Base-by-base conservation (phyloP, 306 rosid genomes). In the Oxytropis ochrocephala region DNA sequence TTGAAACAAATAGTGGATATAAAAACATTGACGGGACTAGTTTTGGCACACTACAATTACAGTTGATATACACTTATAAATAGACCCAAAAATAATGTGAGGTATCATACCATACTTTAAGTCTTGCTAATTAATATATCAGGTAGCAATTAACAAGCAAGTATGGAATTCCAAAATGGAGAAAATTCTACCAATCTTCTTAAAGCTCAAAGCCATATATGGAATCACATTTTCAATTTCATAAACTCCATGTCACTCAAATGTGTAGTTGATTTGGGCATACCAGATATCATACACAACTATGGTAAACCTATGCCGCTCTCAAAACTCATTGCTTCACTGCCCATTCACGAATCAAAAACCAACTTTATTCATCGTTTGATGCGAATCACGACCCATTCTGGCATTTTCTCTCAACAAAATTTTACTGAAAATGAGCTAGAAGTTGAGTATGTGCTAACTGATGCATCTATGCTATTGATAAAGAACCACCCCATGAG, bases 181-280 rank as follows among this genome's bases (percentile, higher is more conserved):
- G 41, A 75, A 0, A 27, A 44, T 56, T 59, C 19, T 47, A 13
- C 53, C 12, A 75, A 75, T 35, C 10, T 57, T 9, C 69, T 75
- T 18, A 8, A 9, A 57, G 79, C 74, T 16, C 79, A 75, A 48
- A 19, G 24, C 1, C 79, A 75, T 29, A 9, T 59, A 59, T 59
- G 65, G 65, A 59, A 59, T 17, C 64, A 58, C 2, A 58, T 58
- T 13, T 58, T 75, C 12, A 57, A 27, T 35, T 75, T 75, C 61
- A 75, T 75, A 35, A 75, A 75, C 32, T 67, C 79, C 6, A 75
- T 67, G 79, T 67, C 74, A 6, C 79, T 75, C 38, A 75, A 75
- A 75, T 57, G 74, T 16, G 35, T 29, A 0, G 46, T 75, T 35
- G 79, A 75, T 4, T 67, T 75, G 11, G 69, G 69, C 16, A 75